Conservation (phyloP, 345 rosid genomes). For the Cardamine chenopodiifolia region DNA sequence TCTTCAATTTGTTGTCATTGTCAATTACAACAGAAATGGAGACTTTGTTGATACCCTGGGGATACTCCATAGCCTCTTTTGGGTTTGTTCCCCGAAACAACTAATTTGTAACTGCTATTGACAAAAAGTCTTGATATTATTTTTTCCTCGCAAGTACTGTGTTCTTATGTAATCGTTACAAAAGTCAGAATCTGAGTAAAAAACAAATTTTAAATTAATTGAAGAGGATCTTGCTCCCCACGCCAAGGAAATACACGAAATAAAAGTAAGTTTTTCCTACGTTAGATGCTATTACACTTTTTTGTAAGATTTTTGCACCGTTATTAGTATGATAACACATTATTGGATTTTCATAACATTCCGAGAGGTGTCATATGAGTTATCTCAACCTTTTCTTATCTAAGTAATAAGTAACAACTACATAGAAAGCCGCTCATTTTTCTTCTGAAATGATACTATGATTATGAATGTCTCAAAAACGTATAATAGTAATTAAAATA, state of each 20-base stretch:
- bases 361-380: no score
- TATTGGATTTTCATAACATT: no score
- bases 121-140: neutral
- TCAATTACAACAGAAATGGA: neutral
- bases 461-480: neutral
- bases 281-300: no score
- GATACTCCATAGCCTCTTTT: neutral
- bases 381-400: neutral
- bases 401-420: neutral
- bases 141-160: neutral
- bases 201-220: neutral
- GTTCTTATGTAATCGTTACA: neutral
- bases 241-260: slow-evolving; percentile 23
- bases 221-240: slow-evolving; percentile 11
- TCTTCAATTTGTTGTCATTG: neutral
- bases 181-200: neutral
- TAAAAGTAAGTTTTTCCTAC: no score
- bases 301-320: no score
- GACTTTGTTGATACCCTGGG: neutral
- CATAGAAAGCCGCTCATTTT: neutral
- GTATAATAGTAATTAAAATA: neutral
- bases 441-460: neutral
- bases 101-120: neutral
- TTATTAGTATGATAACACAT: no score
- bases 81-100: neutral